Evolutionary conservation across 331 rosid genomes (phyloP).

Genomic region (Quercus tomentella): DNA sequence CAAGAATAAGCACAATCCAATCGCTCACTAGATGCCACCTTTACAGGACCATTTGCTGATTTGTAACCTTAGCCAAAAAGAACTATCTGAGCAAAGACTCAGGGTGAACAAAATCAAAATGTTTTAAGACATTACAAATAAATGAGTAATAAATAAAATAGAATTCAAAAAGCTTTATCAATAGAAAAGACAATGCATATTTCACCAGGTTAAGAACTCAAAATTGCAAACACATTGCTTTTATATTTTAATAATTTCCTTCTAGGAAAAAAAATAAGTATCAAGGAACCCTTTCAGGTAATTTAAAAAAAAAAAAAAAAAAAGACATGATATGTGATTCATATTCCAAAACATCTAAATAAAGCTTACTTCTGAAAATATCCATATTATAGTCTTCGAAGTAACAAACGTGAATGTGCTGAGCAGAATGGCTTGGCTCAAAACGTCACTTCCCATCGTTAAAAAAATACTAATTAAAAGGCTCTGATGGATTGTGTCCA

Average conservation of each 20-base stretch:
- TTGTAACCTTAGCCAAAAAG: neutral
- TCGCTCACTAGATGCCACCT: neutral
- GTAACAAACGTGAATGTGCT: slow-evolving; percentile 32
- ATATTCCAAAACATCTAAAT: slow-evolving; percentile 24
- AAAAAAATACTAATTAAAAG: slow-evolving; percentile 32
- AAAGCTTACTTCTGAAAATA: slow-evolving; percentile 28
- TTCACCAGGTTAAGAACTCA: neutral
- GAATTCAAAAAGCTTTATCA: neutral
- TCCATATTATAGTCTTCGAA: slow-evolving; percentile 36
- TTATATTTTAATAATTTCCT: slow-evolving; percentile 22
- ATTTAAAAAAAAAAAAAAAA: neutral
- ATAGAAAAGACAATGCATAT: neutral
- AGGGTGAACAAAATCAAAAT: neutral
- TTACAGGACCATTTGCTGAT: neutral
- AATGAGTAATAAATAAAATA: neutral
- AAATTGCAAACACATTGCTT: slow-evolving; percentile 28
- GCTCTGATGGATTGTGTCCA: slow-evolving; percentile 50
- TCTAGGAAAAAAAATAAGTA: slow-evolving; percentile 16
- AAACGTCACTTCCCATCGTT: slow-evolving; percentile 17
- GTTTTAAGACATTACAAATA: neutral
- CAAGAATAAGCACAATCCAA: too few relatives aligned
- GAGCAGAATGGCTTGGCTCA: slow-evolving; percentile 42
- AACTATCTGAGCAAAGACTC: neutral
- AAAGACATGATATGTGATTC: slow-evolving; percentile 22
- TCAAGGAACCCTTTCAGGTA: slow-evolving; percentile 14